Evolutionary conservation across 345 rosid species (phyloP), one percentile per base, ranked within the genome.

Genomic region (Jatropha curcas): DNA sequence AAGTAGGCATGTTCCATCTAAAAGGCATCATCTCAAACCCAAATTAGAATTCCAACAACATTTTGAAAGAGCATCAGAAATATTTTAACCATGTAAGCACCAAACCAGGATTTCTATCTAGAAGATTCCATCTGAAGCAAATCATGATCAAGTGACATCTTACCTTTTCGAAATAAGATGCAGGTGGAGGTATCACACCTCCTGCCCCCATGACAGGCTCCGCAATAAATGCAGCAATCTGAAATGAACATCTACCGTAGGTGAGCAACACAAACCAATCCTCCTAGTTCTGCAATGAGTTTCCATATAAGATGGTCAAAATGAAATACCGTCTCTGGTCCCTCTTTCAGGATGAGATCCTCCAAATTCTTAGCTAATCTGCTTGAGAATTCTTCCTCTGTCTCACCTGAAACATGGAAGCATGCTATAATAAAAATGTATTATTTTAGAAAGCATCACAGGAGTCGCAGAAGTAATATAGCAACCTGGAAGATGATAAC

Each of bases 131-230:
- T 62, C 27, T 35, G 19, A 66, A 60, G 55, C 16, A 56, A 25
- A 41, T 51, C 46, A 19, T 14, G 12, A 46, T 20, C 7, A 46
- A 60, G 53, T 28, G 5, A 35, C 48, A 63, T 8, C 82, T 74
- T 74, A 91, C 97, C 97, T 96, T 93, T 8, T 93, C 98, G 75
- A 96, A 93, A 80, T 96, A 93, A 55, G 97, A 90, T 50, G 91
- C 93, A 60, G 97, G 98, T 34, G 98, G 99, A 80, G 88, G 94
- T 70, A 95, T 95, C 71, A 92, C 98, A 45, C 98, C 98, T 48
- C 99, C 98, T 52, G 97, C 98, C 61, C 99, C 97, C 98, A 95
- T 92, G 73, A 95, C 94, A 51, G 97, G 98, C 68, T 92, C 99
- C 30, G 97, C 98, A 4, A 95, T 92, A 82, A 92, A 95, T 62